Base-by-base conservation (phyloP, 2,329 filamentous ascomycete species). In the Fusarium sp. region DNA sequence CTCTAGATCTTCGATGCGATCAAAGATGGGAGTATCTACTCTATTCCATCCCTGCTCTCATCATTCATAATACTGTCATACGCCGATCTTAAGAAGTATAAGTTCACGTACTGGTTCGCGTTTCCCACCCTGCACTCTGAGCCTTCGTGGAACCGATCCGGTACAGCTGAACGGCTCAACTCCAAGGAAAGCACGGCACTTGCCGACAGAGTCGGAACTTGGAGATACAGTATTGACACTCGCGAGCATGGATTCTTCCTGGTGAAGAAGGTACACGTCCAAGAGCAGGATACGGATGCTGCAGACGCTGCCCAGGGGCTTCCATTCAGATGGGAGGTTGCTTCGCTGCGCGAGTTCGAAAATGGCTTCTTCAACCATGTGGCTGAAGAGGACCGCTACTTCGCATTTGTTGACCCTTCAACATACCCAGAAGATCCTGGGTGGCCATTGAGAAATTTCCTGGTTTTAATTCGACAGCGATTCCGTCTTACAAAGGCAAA, bases 71-170 rank as follows among this genome's bases (percentile, higher is more conserved):
- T 97, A 65, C 90, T 98, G 49, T 97, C 94, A 20, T 99, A 94
- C 80, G 95, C 96, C 70, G 95, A 99, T 79, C 88, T 99, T 38
- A 99, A 99, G 82, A 98, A 97, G 79, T 98, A 98, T 84, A 94
- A 92, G 71, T 98, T 98, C 80, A 94, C 92, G n/a, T 98, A 98
- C 83, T 97, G 97, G 91, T 98, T 98, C 81, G 95, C 93, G 9
- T 99, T 97, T 78, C 96, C 96, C 2, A 94, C 95, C 20, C 87
- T 99, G 47, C 95, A 97, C 80, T 97, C 95, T 7, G 92, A 95
- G 60, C 94, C 94, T 4, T 86, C 88, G 33, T 99, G 96, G 96
- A 91, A 89, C 75, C 85, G 91, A 56, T 81, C 86, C 4, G 87
- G 85, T 4, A 84, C 84, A 13, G 84, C 89, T 52, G 82, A 85